Conservation (phyloP, 2,329 filamentous ascomycete species). For the Neonectria coccinea region DNA sequence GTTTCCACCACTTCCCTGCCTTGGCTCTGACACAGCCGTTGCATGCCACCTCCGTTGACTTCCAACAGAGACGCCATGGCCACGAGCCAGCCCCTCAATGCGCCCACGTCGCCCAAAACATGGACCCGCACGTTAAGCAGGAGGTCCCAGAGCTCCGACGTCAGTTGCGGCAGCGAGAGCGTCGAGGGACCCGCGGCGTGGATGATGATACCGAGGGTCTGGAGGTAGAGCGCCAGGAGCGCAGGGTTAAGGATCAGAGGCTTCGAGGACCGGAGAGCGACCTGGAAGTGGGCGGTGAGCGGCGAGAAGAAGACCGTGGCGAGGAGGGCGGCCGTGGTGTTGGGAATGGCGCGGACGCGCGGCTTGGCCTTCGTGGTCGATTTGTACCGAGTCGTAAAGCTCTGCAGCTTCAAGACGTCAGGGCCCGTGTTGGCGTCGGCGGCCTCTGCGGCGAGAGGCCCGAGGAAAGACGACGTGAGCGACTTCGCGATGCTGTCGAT, state of each 20-base stretch:
- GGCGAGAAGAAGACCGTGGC: slow-evolving; percentile 87
- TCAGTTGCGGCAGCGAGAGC: slow-evolving; percentile 81
- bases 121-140: slow-evolving; percentile 75
- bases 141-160: slow-evolving; percentile 85
- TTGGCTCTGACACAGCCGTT: slow-evolving; percentile 78
- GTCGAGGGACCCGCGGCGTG: slow-evolving; percentile 87
- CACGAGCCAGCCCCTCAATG: slow-evolving; percentile 82
- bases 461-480: slow-evolving; percentile 79
- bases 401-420: slow-evolving; percentile 86
- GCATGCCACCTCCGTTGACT: slow-evolving; percentile 79
- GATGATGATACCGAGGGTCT: slow-evolving; percentile 85
- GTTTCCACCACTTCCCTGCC: slow-evolving; percentile 85
- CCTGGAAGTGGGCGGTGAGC: slow-evolving; percentile 82
- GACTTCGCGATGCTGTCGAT: slow-evolving; percentile 76
- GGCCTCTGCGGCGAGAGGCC: slow-evolving; percentile 83
- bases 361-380: slow-evolving; percentile 51
- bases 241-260: slow-evolving; percentile 77
- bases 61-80: slow-evolving; percentile 84
- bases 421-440: slow-evolving; percentile 85
- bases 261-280: slow-evolving; percentile 66
- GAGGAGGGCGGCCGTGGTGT: slow-evolving; percentile 82
- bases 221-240: slow-evolving; percentile 82
- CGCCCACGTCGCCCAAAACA: slow-evolving; percentile 69
- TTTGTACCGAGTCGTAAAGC: slow-evolving; percentile 76
- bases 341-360: slow-evolving; percentile 71